Percentiles rank a stretch among this genome's conserved stretches.
Conservation (phyloP, 2,329 filamentous ascomycete genomes). For the Xylariaceae sp. region DNA sequence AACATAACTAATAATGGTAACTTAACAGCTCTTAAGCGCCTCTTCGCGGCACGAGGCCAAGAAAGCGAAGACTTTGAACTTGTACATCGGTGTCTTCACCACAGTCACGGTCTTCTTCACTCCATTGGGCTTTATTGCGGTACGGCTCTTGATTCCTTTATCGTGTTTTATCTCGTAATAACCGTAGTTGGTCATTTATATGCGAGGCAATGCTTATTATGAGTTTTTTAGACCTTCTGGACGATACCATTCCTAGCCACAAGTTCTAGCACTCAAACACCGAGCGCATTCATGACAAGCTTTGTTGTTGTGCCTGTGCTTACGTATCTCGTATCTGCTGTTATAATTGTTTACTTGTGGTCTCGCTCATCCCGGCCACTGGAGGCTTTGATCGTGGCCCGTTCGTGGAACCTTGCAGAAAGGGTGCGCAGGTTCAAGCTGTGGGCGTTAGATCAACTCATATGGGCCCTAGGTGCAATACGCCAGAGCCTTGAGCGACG, state of each 20-base stretch:
- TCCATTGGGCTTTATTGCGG: slow-evolving; percentile 19
- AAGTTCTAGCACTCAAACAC: background rate
- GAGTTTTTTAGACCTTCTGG: slow-evolving; percentile 21
- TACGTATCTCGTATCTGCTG: slow-evolving; percentile 16
- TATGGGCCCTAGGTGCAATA: too few relatives aligned
- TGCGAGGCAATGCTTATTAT: too few relatives aligned
- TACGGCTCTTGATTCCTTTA: background rate
- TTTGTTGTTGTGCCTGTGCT: slow-evolving; percentile 18
- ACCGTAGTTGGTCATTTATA: too few relatives aligned
- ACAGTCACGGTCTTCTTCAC: slow-evolving; percentile 24
- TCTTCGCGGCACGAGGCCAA: slow-evolving; percentile 20
- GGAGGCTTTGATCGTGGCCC: too few relatives aligned
- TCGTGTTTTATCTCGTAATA: background rate
- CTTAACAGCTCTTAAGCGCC: slow-evolving; percentile 19
- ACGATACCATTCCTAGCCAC: slow-evolving; percentile 13
- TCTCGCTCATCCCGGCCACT: slow-evolving; percentile 14
- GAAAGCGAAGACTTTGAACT: slow-evolving; percentile 25
- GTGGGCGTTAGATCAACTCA: too few relatives aligned
- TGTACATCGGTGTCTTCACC: slow-evolving; percentile 22
- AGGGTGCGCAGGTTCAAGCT: too few relatives aligned
- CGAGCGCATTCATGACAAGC: slow-evolving; percentile 16
- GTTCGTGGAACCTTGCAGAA: too few relatives aligned
- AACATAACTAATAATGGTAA: too few relatives aligned
- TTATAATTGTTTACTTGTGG: slow-evolving; percentile 15
- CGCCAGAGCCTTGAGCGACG: too few relatives aligned